Evolutionary conservation across 2,329 filamentous ascomycete species (phyloP).

Genomic region (Alternaria sp.): DNA sequence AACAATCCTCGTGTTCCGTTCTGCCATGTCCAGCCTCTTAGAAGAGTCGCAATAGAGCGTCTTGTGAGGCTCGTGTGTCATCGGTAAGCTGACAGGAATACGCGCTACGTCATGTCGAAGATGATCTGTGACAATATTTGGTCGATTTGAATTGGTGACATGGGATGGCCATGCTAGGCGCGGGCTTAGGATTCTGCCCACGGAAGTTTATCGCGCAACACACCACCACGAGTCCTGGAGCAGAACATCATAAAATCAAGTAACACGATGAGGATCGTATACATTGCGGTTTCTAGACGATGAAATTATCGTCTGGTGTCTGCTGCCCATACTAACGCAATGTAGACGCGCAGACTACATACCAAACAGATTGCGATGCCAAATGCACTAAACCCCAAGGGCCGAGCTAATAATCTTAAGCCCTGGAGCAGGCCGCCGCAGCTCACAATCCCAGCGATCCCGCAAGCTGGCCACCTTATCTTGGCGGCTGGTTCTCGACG

Average conservation of each 20-base stretch:
- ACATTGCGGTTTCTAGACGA: not conserved
- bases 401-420: not conserved
- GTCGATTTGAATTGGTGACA: not conserved
- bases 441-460: not conserved
- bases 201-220: not conserved
- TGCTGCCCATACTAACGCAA: not conserved
- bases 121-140: not conserved
- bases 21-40: not conserved
- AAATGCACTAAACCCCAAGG: not conserved
- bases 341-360: not conserved
- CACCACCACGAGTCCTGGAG: not conserved
- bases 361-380: not conserved
- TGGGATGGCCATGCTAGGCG: not conserved
- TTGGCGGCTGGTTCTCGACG: conserved; percentile 3
- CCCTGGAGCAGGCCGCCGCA: not conserved
- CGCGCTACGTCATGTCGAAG: not conserved
- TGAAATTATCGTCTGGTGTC: not conserved
- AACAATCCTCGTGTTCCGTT: not conserved
- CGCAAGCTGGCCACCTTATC: conserved; percentile 1
- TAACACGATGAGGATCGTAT: not conserved
- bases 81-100: not conserved
- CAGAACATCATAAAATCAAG: not conserved
- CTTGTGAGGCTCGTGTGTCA: not conserved
- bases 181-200: not conserved
- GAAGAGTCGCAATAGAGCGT: not conserved